Conservation (phyloP, 2,329 filamentous ascomycete species). For the Penicillium sp. region DNA sequence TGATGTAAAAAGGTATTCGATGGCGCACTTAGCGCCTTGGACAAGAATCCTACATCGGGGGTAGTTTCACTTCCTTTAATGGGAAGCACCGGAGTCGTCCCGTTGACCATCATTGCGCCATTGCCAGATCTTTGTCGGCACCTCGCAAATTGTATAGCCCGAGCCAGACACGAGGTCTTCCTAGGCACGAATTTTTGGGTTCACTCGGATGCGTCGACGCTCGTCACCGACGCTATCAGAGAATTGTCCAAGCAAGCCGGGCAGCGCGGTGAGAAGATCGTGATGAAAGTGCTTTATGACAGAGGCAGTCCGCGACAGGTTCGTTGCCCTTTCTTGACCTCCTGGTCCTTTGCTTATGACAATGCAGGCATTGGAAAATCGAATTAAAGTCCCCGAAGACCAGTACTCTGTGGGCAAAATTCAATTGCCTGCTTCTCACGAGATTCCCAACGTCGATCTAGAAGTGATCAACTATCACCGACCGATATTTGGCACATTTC, state of each 20-base stretch:
- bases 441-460: slow-evolving; percentile 71
- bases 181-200: slow-evolving; percentile 78
- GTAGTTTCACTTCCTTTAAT: slow-evolving; percentile 61
- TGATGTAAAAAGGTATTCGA: slow-evolving; percentile 57
- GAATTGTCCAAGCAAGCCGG: slow-evolving; percentile 69
- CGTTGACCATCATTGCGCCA: slow-evolving; percentile 68
- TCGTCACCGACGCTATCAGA: slow-evolving; percentile 67
- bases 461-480: slow-evolving; percentile 73
- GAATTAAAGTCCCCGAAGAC: slow-evolving; percentile 59
- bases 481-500: slow-evolving; percentile 71
- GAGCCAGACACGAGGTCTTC: slow-evolving; percentile 71
- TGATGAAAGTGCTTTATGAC: slow-evolving; percentile 77
- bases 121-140: slow-evolving; percentile 72
- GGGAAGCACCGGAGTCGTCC: slow-evolving; percentile 64
- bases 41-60: slow-evolving; percentile 45
- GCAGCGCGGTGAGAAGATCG: slow-evolving; percentile 56
- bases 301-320: slow-evolving; percentile 65
- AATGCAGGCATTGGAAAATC: slow-evolving; percentile 58
- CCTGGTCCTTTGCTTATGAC: neutral
- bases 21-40: slow-evolving; percentile 56
- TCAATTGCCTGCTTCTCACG: slow-evolving; percentile 60
- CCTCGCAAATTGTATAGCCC: slow-evolving; percentile 73
- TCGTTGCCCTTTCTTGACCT: neutral
- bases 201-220: slow-evolving; percentile 64
- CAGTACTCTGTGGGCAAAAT: slow-evolving; percentile 62